Percentiles rank a stretch among this genome's conserved stretches.
phyloP scores from a whole-genome alignment of 2,329 filamentous ascomycete genomes.

The Ilyonectria sp. region DNA sequence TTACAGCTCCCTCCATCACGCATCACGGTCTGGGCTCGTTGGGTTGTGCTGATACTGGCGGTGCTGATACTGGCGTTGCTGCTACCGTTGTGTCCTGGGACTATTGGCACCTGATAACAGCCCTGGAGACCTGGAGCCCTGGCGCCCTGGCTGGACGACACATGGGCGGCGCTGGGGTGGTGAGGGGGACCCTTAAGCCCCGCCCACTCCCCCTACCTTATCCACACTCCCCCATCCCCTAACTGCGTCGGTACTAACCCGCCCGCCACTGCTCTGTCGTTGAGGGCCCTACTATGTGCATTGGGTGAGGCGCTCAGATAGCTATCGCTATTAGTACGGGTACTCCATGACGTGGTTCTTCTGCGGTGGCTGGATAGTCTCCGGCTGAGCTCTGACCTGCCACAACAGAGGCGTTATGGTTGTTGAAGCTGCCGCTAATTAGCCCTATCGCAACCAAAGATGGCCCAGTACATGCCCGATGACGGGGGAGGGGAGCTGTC shows the following conservation, averaged over 20 bases:
- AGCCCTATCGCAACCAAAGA: slow-evolving; percentile 23
- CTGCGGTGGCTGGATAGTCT: slow-evolving; percentile 17
- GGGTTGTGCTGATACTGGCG: slow-evolving; percentile 5
- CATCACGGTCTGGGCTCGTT: background rate
- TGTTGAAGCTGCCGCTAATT: slow-evolving; percentile 21
- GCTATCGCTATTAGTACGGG: slow-evolving; percentile 4
- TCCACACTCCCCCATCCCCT: slow-evolving; percentile 4
- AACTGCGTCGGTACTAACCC: slow-evolving; percentile 7
- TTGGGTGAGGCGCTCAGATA: slow-evolving; percentile 2
- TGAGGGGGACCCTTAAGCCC: slow-evolving; percentile 6
- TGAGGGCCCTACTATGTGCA: too few species aligned
- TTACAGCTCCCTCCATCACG: background rate
- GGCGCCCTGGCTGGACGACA: background rate
- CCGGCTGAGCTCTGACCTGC: slow-evolving; percentile 3
- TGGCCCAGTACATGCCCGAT: slow-evolving; percentile 21
- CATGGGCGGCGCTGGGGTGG: background rate
- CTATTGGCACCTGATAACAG: slow-evolving; percentile 8
- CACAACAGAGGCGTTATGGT: background rate
- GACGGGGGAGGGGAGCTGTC: slow-evolving; percentile 14
- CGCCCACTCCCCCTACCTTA: slow-evolving; percentile 7
- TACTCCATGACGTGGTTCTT: slow-evolving; percentile 19
- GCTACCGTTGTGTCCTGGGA: background rate
- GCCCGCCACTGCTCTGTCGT: background rate
- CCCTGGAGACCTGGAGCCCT: background rate
- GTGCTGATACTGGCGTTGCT: background rate